phyloP scores from a whole-genome alignment of 495 filamentous ascomycete species.

The Penicillium macrosclerotiorum region DNA sequence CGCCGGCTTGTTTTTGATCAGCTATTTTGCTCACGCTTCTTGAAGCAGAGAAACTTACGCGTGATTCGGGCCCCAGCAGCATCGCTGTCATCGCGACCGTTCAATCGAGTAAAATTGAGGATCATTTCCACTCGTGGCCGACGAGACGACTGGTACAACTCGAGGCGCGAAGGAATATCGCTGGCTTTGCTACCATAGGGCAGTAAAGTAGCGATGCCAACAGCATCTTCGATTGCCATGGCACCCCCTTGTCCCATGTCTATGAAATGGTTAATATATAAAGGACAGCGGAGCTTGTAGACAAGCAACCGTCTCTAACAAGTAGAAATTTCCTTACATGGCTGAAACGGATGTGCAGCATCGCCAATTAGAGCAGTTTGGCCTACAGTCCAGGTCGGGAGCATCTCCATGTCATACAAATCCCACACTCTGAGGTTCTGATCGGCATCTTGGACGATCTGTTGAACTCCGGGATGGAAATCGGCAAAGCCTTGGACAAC shows the following conservation, averaged over 20 bases:
- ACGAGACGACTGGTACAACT: slow-evolving; percentile 53
- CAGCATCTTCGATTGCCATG: slow-evolving; percentile 61
- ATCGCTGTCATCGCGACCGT: slow-evolving; percentile 9
- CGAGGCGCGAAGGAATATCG: slow-evolving; percentile 47
- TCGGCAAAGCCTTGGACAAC: slow-evolving; percentile 44
- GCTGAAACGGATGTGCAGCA: slow-evolving; percentile 60
- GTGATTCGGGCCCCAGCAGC: too few relatives aligned
- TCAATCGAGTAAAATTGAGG: slow-evolving; percentile 11
- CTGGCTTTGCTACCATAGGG: slow-evolving; percentile 34
- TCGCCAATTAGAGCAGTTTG: slow-evolving; percentile 55
- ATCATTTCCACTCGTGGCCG: slow-evolving; percentile 21
- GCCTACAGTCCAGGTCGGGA: slow-evolving; percentile 49
- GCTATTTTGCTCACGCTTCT: not conserved
- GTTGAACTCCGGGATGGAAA: slow-evolving; percentile 42
- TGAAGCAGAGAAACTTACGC: not conserved
- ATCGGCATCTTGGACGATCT: slow-evolving; percentile 41
- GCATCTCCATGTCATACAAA: slow-evolving; percentile 54
- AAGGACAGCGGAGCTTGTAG: too few relatives aligned
- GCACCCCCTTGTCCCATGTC: slow-evolving; percentile 55
- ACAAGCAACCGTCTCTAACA: too few relatives aligned
- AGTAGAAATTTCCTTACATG: slow-evolving; percentile 25
- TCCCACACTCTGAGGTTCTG: slow-evolving; percentile 53
- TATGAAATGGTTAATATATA: slow-evolving; percentile 1
- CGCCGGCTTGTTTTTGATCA: slow-evolving; percentile 6
- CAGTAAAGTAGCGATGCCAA: slow-evolving; percentile 52